These are phyloP conservation scores for Ambrosia trifida DNA, from an alignment of 129 eudicot genomes.

Conservation along the genomic window DNA sequence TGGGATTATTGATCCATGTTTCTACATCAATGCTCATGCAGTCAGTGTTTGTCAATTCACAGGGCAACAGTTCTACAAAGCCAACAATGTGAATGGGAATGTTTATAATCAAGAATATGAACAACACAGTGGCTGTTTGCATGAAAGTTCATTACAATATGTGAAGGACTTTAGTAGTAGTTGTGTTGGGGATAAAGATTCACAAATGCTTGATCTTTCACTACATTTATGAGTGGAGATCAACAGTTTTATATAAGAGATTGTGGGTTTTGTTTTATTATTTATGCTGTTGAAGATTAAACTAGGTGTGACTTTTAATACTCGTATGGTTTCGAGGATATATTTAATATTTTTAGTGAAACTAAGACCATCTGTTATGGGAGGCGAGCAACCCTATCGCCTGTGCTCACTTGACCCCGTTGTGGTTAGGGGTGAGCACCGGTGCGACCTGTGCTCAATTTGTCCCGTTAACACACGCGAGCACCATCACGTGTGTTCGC, in stretches of 20 bases:
- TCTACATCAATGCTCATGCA: slow-evolving; percentile 2
- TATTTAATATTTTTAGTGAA: too few species aligned
- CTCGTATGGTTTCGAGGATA: too few species aligned
- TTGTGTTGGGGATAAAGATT: not conserved
- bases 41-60: not conserved
- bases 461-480: too few species aligned
- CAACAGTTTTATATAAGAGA: not conserved
- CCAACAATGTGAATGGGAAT: not conserved
- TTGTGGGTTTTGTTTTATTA: not conserved
- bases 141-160: slow-evolving; percentile 3
- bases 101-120: not conserved
- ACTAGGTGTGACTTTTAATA: too few species aligned
- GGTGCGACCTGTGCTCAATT: too few species aligned
- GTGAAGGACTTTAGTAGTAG: not conserved
- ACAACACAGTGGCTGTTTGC: not conserved
- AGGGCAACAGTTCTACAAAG: not conserved
- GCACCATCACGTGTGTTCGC: too few species aligned
- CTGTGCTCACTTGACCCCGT: too few species aligned
- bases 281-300: slow-evolving; percentile 12
- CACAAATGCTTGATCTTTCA: slow-evolving; percentile 18
- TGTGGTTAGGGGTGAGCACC: too few species aligned
- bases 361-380: too few species aligned
- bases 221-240: not conserved
- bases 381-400: too few species aligned
- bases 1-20: not conserved